Evolutionary conservation across 2,329 filamentous ascomycete species (phyloP), one percentile per base, ranked within the genome.

Genomic region (Fusarium coffeatum): DNA sequence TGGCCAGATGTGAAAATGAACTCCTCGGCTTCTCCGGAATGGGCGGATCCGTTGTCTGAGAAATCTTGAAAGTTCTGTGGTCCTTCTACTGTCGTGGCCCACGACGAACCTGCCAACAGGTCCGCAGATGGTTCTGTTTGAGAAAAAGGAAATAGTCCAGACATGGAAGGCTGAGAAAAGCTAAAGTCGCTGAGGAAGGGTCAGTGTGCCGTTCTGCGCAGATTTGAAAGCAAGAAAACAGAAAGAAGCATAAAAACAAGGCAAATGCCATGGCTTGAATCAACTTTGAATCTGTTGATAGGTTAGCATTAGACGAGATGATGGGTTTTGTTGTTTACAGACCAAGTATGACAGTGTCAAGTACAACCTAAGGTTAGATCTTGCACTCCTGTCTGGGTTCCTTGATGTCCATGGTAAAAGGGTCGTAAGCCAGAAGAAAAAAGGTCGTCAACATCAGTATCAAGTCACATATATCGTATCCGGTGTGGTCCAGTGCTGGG

Each of bases 71-170:
- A 86, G 85, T 86, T 87, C 84, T 88, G 87, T 86, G 85, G 75
- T 76, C 85, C 86, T 85, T 89, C 87, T 82, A 81, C 81, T 82
- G 85, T 80, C 77, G 83, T 77, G 74, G 84, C 86, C 87, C 87
- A 89, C 76, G 85, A 81, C 77, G 85, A 82, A 81, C 85, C 83
- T 74, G 79, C 79, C 65, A 87, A 81, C 78, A 86, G 83, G 83
- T 87, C 86, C 77, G 84, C 74, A 78, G 85, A 81, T 83, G 85
- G 85, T 86, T 85, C 86, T 85, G 86, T 85, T 77, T 87, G 86
- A 84, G 84, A 83, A 80, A 85, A 87, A 81, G 85, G 82, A 84
- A 87, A 87, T 78, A 87, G 83, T 78, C 84, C 84, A 72, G 84
- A 79, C 81, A 88, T 81, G 68, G 83, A 80, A 77, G 83, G 81